Evolutionary conservation across 192 early-diverging fungal species (phyloP).

Genomic region (Gamsiella multidivaricata): DNA sequence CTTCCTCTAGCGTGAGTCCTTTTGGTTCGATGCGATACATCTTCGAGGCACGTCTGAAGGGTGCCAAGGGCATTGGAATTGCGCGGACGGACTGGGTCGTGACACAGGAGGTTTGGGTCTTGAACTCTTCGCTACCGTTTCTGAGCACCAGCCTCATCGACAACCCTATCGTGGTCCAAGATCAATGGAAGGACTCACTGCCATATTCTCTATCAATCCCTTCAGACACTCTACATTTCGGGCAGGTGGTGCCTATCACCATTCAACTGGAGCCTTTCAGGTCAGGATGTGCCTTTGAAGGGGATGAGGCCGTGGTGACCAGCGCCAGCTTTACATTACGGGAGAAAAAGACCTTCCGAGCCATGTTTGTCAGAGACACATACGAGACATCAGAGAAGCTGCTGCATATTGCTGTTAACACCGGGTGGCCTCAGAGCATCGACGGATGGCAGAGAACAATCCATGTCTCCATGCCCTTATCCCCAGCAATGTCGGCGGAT

Average conservation of each 20-base stretch:
- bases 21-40: slow-evolving; percentile 29
- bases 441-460: slow-evolving; percentile 18
- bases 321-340: slow-evolving; percentile 17
- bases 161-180: neutral
- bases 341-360: slow-evolving; percentile 16
- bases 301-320: slow-evolving; percentile 2
- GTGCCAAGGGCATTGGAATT: slow-evolving; percentile 17
- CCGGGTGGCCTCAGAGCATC: slow-evolving; percentile 16
- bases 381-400: slow-evolving; percentile 11
- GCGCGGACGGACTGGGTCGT: slow-evolving; percentile 13
- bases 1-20: slow-evolving; percentile 8
- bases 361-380: slow-evolving; percentile 14
- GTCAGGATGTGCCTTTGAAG: neutral
- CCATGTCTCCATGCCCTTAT: slow-evolving; percentile 13
- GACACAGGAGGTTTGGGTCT: slow-evolving; percentile 33
- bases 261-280: slow-evolving; percentile 5
- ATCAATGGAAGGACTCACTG: slow-evolving; percentile 8
- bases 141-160: neutral
- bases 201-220: slow-evolving; percentile 12
- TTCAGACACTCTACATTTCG: neutral
- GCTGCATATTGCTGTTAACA: slow-evolving; percentile 7
- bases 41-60: slow-evolving; percentile 35
- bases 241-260: slow-evolving; percentile 17
- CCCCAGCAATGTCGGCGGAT: slow-evolving; percentile 10
- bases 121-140: slow-evolving; percentile 23